Percentiles rank a stretch among this genome's conserved stretches.
Conservation (phyloP, 1,284 basidiomycete species). For the Microbotryum violaceum region DNA sequence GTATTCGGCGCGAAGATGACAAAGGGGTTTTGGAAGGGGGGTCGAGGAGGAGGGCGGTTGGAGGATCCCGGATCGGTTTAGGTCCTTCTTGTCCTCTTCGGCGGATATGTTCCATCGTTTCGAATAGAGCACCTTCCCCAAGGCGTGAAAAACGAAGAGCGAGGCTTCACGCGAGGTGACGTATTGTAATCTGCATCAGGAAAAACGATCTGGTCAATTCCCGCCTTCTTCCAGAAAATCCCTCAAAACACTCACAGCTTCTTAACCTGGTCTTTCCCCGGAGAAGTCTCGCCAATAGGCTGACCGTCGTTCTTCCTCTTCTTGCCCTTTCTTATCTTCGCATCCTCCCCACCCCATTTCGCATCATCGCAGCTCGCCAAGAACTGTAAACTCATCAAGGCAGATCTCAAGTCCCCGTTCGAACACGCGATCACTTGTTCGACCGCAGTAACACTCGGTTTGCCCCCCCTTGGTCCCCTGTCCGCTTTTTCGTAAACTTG, state of each 20-base stretch:
- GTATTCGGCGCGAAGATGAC: constrained; percentile 26
- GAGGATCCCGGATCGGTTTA: constrained; percentile 21
- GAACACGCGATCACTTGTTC: constrained; percentile 68
- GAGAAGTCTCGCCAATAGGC: constrained; percentile 36
- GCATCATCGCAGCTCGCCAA: constrained; percentile 34
- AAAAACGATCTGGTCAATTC: background rate
- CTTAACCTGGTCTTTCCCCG: constrained; percentile 37
- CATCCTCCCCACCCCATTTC: background rate
- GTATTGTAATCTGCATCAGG: constrained; percentile 49
- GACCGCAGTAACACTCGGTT: constrained; percentile 43
- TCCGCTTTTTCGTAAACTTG: constrained; percentile 39
- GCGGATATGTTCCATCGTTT: constrained; percentile 50
- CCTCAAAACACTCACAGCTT: constrained; percentile 38
- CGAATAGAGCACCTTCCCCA: constrained; percentile 91
- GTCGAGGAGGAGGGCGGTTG: constrained; percentile 4
- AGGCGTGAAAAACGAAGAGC: constrained; percentile 79
- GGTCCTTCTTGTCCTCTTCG: constrained; percentile 37
- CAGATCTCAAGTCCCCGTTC: constrained; percentile 84
- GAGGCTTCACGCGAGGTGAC: constrained; percentile 76
- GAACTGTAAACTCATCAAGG: constrained; percentile 86
- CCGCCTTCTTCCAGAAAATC: background rate
- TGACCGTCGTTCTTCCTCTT: constrained; percentile 26
- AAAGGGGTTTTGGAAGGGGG: constrained; percentile 17
- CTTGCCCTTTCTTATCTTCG: constrained; percentile 1
- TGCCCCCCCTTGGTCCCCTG: constrained; percentile 32